Evolutionary conservation across 805 yeast species (phyloP), one percentile per base, ranked within the genome.

Genomic region (Candida ortonii): DNA sequence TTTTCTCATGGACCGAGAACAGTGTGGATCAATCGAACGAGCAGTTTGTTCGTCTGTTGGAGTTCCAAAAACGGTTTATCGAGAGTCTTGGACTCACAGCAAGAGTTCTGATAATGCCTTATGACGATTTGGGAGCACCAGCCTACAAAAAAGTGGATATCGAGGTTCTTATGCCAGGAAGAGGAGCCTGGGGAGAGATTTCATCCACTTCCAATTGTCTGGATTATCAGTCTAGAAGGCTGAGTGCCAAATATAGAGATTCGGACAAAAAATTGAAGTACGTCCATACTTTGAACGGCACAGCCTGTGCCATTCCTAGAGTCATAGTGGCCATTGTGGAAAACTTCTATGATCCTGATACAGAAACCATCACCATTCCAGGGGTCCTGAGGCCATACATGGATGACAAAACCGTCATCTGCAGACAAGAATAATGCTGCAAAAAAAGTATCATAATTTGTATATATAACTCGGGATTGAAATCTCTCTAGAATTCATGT

Each of bases 81-180:
- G 36, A 51, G 1, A 78, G 77, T 2, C 64, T 93, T 11, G 97
- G 95, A 0, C 64, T 93, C 3, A 69, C 76, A 14, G 94, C 96
- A 2, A 77, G 87, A 43, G 84, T 90, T 16, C 64, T 93, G 17
- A 76, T 84, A 42, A 87, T 93, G 88, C 97, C 97, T 0, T 78
- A 81, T 16, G 77, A 83, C 43, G 98, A 93, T 55, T 64, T 93
- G 33, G 98, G 98, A 0, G 81, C 95, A 0, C 96, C 98, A 1
- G 97, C 97, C 0, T 77, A 71, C 59, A 80, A 84, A 52, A 93
- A 93, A 57, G 86, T 79, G 55, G 98, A 93, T 50, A 85, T 89
- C 38, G 98, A 93, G 61, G 96, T 89, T 0, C 86, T 95, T 88
- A 90, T 93, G 97, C 97, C 97, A 0, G 97, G 97, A 2, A 74